These are phyloP conservation scores for Trichoderma koningiopsis DNA, from an alignment of 2,329 filamentous ascomycete species.

Conservation along the genomic window DNA sequence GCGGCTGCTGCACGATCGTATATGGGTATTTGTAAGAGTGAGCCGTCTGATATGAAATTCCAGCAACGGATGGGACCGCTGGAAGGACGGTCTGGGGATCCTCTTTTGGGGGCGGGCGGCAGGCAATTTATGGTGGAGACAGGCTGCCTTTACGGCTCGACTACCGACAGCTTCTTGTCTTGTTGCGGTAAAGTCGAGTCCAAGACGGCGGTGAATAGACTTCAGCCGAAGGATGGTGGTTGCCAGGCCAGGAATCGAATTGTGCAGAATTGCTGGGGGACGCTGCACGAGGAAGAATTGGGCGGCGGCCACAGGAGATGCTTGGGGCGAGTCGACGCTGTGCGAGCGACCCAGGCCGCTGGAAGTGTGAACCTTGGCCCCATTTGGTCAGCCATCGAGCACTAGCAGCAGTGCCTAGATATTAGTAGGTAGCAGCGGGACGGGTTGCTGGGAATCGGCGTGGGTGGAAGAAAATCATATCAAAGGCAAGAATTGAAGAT, in stretches of 20 bases:
- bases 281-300: background rate
- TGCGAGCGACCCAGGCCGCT: background rate
- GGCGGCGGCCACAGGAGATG: background rate
- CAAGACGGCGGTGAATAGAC: constrained; percentile 22
- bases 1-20: background rate
- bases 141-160: constrained; percentile 8
- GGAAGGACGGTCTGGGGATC: background rate
- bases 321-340: background rate
- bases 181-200: constrained; percentile 17
- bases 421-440: no score
- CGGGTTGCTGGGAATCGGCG: no score
- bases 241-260: background rate
- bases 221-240: constrained; percentile 12
- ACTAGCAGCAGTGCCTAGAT: background rate
- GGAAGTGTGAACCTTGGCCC: background rate
- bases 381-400: background rate
- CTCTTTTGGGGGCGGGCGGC: background rate
- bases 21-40: background rate
- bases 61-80: background rate
- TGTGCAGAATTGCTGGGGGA: constrained; percentile 3
- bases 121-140: constrained; percentile 19
- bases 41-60: background rate
- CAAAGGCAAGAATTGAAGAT: background rate
- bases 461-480: background rate
- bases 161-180: constrained; percentile 22